phyloP scores from a whole-genome alignment of 805 yeast species.

The Blastobotrys attinorum region DNA sequence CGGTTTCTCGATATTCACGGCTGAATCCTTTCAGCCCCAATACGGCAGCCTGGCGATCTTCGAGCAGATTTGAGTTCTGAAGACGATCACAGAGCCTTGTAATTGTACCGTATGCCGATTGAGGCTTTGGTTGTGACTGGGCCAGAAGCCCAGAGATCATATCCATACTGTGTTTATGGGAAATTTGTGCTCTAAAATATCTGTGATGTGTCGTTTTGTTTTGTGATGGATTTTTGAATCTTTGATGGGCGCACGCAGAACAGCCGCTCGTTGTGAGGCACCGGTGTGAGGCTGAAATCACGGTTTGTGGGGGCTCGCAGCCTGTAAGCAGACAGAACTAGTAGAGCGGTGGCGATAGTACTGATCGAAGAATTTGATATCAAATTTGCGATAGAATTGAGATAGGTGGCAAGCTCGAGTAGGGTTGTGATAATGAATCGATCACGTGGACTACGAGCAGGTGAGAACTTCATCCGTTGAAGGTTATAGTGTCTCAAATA shows the following conservation, averaged over 20 bases:
- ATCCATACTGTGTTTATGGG: constrained; percentile 13
- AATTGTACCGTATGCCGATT: constrained; percentile 73
- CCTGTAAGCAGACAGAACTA: too few relatives aligned
- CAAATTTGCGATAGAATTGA: too few relatives aligned
- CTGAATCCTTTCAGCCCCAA: constrained; percentile 82
- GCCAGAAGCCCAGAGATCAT: constrained; percentile 33
- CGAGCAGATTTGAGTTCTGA: constrained; percentile 68
- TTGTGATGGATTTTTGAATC: not conserved
- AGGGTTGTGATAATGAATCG: too few relatives aligned
- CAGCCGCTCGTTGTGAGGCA: too few relatives aligned
- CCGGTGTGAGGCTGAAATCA: too few relatives aligned
- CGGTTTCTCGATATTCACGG: constrained; percentile 81
- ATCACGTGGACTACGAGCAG: too few relatives aligned
- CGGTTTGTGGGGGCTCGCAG: too few relatives aligned
- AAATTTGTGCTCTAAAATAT: not conserved
- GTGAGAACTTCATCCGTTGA: too few relatives aligned
- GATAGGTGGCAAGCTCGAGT: too few relatives aligned
- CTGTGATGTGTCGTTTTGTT: not conserved
- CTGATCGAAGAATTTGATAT: too few relatives aligned
- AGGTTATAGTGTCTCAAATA: too few relatives aligned
- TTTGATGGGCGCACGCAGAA: not conserved
- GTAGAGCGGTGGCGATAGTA: too few relatives aligned
- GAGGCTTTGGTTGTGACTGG: constrained; percentile 42
- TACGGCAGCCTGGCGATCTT: constrained; percentile 87
- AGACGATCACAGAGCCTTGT: constrained; percentile 83